Base-by-base conservation (phyloP, 1,284 basidiomycete genomes). In the Naganishia liquefaciens region DNA sequence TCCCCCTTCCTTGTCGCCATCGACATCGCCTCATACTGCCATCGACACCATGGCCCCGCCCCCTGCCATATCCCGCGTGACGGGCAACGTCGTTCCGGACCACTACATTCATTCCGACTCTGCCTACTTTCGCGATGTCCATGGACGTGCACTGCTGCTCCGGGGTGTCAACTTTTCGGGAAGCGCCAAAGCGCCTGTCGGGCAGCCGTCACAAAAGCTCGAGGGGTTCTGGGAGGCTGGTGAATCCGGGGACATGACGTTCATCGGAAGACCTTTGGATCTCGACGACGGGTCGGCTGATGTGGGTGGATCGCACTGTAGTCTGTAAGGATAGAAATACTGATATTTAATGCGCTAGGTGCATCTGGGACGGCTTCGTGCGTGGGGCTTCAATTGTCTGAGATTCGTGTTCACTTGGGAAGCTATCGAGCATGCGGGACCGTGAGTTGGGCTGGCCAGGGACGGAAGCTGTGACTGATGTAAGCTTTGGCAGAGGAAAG, bases 351-450 rank as follows among this genome's bases (percentile, higher is more conserved):
- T 37, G 10, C 33, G 88, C 5, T 89, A 98, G 79, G 82, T 89
- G n/a, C 95, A 99, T 73, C 83, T 98, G 1, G 85, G 88, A 5
- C 82, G 95, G 19, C 80, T 99, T 21, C 83, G 85, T 66, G 88
- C 89, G 0, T 98, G 94, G 94, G 95, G 95, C 0, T 98, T 93
- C 81, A 98, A 96, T 76, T 83, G 89, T 77, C 79, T 98, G n/a
- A 82, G 95, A 60, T 97, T 91, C 75, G 89, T 93, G 27, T 86
- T 97, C 50, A 89, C 90, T 0, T 99, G 95, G 95, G 95, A 99
- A 76, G 85, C 91, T 0, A 77, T 98, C 27, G 95, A 98, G 77
- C 93, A 94, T 76, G 86, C 84, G 65, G 94, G 93, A 73, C 95
- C 95, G 87, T 94, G 76, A 86, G 92, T 88, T 1, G 10, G 19